These are phyloP conservation scores for Globisporangium abappressorium DNA, from an alignment of 352 stramenopile species.

Conservation along the genomic window DNA sequence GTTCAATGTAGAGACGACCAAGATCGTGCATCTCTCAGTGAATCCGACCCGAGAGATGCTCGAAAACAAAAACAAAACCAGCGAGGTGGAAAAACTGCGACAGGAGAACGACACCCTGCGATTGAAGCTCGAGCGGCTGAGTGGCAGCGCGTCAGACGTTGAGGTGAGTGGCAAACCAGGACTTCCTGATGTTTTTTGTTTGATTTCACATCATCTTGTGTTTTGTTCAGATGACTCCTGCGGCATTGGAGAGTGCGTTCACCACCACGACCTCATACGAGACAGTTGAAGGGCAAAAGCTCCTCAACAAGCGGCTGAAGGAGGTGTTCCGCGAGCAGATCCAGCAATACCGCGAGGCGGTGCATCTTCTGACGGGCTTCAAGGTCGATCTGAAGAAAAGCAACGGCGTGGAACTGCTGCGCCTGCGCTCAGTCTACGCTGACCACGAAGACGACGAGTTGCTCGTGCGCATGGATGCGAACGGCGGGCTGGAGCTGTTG, in stretches of 20 bases:
- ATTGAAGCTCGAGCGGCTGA: conserved; percentile 36
- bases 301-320: conserved; percentile 87
- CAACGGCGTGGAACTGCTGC: conserved; percentile 72
- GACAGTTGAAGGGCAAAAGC: conserved; percentile 81
- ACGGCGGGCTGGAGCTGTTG: conserved; percentile 75
- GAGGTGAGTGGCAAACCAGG: conserved; percentile 22
- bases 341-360: conserved; percentile 84
- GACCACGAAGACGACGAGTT: conserved; percentile 84
- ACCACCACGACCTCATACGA: conserved; percentile 82
- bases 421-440: conserved; percentile 81
- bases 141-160: conserved; percentile 23
- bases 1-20: conserved; percentile 79
- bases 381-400: conserved; percentile 86
- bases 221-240: conserved; percentile 9
- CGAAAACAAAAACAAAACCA: conserved; percentile 33
- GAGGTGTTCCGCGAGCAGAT: conserved; percentile 88
- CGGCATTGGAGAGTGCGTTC: conserved; percentile 30
- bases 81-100: conserved; percentile 41
- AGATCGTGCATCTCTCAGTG: conserved; percentile 82
- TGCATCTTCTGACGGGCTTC: conserved; percentile 87
- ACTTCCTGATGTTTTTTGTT: not conserved
- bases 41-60: conserved; percentile 79
- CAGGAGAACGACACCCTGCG: conserved; percentile 57
- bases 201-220: not conserved
- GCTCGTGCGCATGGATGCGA: conserved; percentile 79